Base-by-base conservation (phyloP, 306 rosid species). In the Quercus glauca region DNA sequence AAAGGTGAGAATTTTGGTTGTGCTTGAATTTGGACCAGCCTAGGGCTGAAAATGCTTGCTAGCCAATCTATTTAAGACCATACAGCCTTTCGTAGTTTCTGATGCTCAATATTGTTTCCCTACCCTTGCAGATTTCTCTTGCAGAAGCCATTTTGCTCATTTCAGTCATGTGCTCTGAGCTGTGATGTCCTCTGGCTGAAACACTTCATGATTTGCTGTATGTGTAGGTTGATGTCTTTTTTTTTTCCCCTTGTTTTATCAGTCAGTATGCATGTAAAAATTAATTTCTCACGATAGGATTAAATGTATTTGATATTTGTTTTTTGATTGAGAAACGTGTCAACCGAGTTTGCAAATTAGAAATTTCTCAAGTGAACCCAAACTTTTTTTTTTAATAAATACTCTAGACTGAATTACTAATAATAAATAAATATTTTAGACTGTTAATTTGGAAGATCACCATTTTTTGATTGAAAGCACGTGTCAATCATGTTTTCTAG, bases 41-140 rank as follows among this genome's bases (percentile, higher is more conserved):
- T 84, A 75, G 88, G 81, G 81, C 85, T 86, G 81, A 53, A 49
- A 52, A 81, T 84, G 82, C 83, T 76, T 71, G 73, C 28, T 63
- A 14, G 73, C 90, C 88, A 79, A 79, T 69, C 90, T 82, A 83
- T 83, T 55, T 71, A 78, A 76, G 79, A 55, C 81, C 87, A 55
- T 56, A 37, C 65, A 28, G 33, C 86, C 84, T 59, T 75, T 87
- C 87, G 63, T 80, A 74, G 55, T 84, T 78, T 92, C 90, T 89
- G 91, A 89, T 88, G 71, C 78, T 79, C 83, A 80, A 84, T 76
- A 76, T 83, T 89, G 88, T 86, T 83, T 78, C 90, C 92, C 80
- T 88, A 89, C 85, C 86, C 78, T 83, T 90, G 91, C 91, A 92
- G 96, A 88, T 92, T 85, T 86, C 78, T 80, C 84, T 88, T 89